Base-by-base conservation (phyloP, 495 filamentous ascomycete species). In the Penicillium pulvis region DNA sequence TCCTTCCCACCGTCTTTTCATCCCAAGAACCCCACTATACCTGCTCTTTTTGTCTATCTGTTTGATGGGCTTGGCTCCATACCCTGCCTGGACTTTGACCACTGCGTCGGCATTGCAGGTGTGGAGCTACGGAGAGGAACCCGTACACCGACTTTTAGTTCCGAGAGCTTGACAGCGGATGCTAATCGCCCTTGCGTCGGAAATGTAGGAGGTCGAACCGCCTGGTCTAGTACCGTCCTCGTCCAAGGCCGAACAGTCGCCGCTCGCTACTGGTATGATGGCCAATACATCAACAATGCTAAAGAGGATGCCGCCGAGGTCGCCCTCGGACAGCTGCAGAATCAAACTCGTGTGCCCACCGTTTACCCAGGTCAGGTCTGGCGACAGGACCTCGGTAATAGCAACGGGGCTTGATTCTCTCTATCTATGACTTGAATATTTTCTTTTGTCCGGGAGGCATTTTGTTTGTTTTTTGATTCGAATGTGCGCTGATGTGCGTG, bases 201-300 rank as follows among this genome's bases (percentile, higher is more conserved):
- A 53, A 62, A 46, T 65, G 50, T 66, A 96, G 91, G 92, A 65
- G 92, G 91, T 61, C 88, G 92, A 60, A 97, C 92, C 33, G 92
- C 92, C 51, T 97, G 92, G 92, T 93, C 91, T 49, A 86, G 84
- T 73, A 80, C 75, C 35, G 89, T 95, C 57, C 80, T 72, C 14
- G 76, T 93, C 55, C 66, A 74, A 59, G 81, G 85, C 56, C 65
- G 77, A 45, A 68, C 68, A 45, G 77, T 87, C 66, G 56, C 76
- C 9, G 93, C 92, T 41, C 86, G 91, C 56, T 95, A 86, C 77
- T 97, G 90, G 91, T 97, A 95, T 73, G 91, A 95, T 71, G 92
- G 90, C 39, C 83, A 91, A 61, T 89, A 88, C 65, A 75, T 92
- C 75, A 83, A 92, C 75, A 94, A 93, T 67, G 92, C 93, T 52